These are phyloP conservation scores for Neofusicoccum parvum DNA, from an alignment of 2,329 filamentous ascomycete genomes.

Conservation along the genomic window DNA sequence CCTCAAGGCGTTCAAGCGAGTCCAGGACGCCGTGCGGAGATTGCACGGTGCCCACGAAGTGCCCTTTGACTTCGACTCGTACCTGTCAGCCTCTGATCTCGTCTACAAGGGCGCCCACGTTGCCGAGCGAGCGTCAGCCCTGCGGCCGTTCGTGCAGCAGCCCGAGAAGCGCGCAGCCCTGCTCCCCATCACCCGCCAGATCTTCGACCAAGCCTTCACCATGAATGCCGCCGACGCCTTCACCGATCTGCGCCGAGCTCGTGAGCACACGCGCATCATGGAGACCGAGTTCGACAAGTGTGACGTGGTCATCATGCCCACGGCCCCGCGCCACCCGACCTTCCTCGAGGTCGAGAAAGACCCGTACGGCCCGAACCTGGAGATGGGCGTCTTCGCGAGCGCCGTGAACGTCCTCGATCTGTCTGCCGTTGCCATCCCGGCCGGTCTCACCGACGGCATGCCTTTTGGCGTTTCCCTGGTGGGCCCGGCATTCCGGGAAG, in stretches of 20 bases:
- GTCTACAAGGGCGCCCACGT: slow-evolving; percentile 1
- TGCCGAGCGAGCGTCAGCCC: neutral
- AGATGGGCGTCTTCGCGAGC: neutral
- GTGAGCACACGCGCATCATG: neutral
- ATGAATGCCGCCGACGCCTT: neutral
- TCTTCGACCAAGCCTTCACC: neutral
- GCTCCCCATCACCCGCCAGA: neutral
- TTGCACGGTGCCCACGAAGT: neutral
- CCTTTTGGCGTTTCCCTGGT: neutral
- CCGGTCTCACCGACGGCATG: neutral
- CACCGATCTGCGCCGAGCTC: neutral
- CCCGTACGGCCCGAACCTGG: neutral
- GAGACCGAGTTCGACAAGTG: neutral
- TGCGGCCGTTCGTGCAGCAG: neutral
- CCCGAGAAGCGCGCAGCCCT: neutral
- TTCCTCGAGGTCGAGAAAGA: neutral
- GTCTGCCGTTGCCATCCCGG: neutral
- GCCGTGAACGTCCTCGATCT: neutral
- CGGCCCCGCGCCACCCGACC: neutral
- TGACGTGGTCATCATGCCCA: neutral
- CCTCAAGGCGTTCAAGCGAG: neutral
- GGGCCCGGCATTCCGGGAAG: neutral
- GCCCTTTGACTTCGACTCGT: neutral
- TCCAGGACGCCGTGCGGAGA: neutral
- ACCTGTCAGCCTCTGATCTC: neutral